Evolutionary conservation across 176 grass and related monocot genomes (phyloP), one percentile per base, ranked within the genome.

Genomic region (Themeda triandra): DNA sequence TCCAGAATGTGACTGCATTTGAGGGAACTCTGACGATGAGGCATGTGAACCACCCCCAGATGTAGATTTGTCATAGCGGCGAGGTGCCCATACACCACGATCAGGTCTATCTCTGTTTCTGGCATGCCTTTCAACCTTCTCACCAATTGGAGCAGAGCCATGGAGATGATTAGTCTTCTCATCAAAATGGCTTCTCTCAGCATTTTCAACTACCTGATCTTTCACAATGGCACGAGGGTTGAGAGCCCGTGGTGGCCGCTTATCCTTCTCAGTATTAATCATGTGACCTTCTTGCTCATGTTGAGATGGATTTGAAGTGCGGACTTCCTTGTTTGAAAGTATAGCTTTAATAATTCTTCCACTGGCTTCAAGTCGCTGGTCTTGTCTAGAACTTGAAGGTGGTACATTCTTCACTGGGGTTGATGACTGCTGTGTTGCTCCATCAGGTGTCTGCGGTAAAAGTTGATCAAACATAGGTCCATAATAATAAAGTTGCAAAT

Each of bases 81-180:
- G 91, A 87, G 91, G 93, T 56, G 97, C 80, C 97, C 97, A 96
- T 70, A 96, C 89, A 77, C 92, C 88, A 76, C 91, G 89, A 86
- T 95, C 96, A 59, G 91, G 89, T 78, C 89, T 96, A 59, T 99
- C 96, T 94, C 90, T 96, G 85, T 93, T 92, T 75, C 93, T 94
- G 44, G 84, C 81, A 51, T 88, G 90, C 66, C 86, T 96, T 69
- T 96, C 93, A 67, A 78, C 85, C 75, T 92, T 99, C 66, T 96
- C 97, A 46, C 44, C 62, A 27, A 64, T 75, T 10, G 88, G 58
- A 69, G 71, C 69, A 90, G 86, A 89, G 44, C 90, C 68, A 58
- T 90, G 92, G 44, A 74, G 32, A 86, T 82, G 76, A 75, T 80
- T 85, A 78, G 58, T 80, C 76, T 90, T 96, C 36, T 88, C 93